Evolutionary conservation across 805 yeast genomes (phyloP), one percentile per base, ranked within the genome.

Genomic region (Saccharomycopsis malanga): DNA sequence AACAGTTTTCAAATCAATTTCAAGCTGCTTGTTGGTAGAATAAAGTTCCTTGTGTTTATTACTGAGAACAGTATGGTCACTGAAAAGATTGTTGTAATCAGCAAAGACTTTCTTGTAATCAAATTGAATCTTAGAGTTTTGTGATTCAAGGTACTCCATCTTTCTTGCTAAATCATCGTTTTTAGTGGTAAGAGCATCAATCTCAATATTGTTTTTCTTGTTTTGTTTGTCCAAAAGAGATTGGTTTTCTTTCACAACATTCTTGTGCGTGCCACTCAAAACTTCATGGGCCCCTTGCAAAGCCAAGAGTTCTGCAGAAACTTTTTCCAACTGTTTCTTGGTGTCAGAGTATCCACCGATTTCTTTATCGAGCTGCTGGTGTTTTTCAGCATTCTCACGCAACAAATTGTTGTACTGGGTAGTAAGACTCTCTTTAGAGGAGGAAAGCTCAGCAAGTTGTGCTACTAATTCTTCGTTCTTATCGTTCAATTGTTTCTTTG

Each of bases 261-360:
- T n/a, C n/a, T n/a, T n/a, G n/a, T n/a, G n/a, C n/a, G n/a, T n/a
- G n/a, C n/a, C n/a, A n/a, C n/a, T n/a, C n/a, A 57, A 53, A 4
- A 50, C 47, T 12, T 50, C 39, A 36, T 58, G 56, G 24, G 53
- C 56, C 22, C 54, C 54, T 29, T 52, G 54, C 24, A 46, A 39
- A 27, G 54, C 44, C 10, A 45, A 24, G 36, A 53, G 45, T 20
- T 45, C 41, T 4, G 54, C 40, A 39, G 48, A 35, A 29, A 34
- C 35, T n/a, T n/a, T n/a, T n/a, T n/a, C n/a, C n/a, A n/a, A n/a
- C n/a, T n/a, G n/a, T n/a, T n/a, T n/a, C n/a, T n/a, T n/a, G n/a
- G n/a, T n/a, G n/a, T n/a, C n/a, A n/a, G n/a, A n/a, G n/a, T n/a
- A n/a, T n/a, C n/a, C n/a, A n/a, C n/a, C n/a, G n/a, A n/a, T n/a